Conservation (phyloP, 2,329 filamentous ascomycete species). For the Cordyceps tenuipes region DNA sequence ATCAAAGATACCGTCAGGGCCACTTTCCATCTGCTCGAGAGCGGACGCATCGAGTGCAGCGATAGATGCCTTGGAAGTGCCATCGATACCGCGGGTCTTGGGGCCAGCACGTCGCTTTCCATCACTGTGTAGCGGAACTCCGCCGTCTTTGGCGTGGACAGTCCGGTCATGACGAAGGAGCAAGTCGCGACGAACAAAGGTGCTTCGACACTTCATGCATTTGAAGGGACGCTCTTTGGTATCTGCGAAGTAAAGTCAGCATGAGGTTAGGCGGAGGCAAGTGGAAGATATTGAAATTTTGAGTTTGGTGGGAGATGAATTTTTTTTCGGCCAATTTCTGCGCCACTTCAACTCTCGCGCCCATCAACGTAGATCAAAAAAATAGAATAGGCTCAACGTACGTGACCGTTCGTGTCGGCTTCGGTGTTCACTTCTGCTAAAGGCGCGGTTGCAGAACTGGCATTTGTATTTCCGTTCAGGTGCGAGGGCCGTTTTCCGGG, state of each 20-base stretch:
- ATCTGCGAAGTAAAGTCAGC: conserved; percentile 45
- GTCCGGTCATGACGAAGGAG: conserved; percentile 95
- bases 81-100: conserved; percentile 55
- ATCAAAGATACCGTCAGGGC: conserved; percentile 84
- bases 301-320: neutral
- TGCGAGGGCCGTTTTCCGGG: conserved; percentile 66
- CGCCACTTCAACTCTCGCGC: too few species aligned
- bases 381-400: conserved; percentile 49
- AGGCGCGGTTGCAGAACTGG: conserved; percentile 95
- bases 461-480: conserved; percentile 99
- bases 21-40: conserved; percentile 86
- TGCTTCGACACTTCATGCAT: conserved; percentile 95
- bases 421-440: conserved; percentile 93
- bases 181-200: conserved; percentile 94
- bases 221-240: conserved; percentile 99
- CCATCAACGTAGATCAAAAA: neutral
- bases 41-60: conserved; percentile 72
- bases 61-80: conserved; percentile 68
- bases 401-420: conserved; percentile 95
- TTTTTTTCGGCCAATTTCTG: neutral
- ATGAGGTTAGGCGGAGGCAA: neutral
- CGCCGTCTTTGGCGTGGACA: conserved; percentile 96
- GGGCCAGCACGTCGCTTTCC: conserved; percentile 73
- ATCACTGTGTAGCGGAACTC: conserved; percentile 87
- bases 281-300: too few species aligned